Base-by-base conservation (phyloP, 805 yeast genomes). In the Metschnikowia aberdeeniae region DNA sequence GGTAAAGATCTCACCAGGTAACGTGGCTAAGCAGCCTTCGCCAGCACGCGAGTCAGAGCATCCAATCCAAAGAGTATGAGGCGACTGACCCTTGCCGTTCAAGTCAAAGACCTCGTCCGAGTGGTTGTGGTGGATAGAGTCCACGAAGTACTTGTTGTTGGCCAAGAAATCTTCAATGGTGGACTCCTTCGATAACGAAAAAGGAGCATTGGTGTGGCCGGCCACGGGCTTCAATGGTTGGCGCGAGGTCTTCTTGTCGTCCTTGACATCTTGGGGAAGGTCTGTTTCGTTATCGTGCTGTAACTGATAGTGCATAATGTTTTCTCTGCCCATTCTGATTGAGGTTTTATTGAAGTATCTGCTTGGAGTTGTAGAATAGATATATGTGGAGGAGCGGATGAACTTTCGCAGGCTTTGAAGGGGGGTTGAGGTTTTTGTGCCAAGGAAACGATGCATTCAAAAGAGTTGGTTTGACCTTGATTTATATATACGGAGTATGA, bases 121-220 rank as follows among this genome's bases (percentile, higher is more conserved):
- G 49, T 54, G 56, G 45, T 54, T 54, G 51, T 52, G 58, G 36
- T 53, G 49, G 34, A 54, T 47, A 33, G 46, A 42, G 42, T 54
- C 55, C n/a, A 54, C 56, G 30, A 43, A 54, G 45, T 51, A 54
- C 34, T 34, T 37, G 49, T 54, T 54, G 52, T 54, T 54, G 40
- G 51, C 56, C 45, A 54, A 47, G 43, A 46, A 54, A 34, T 54
- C 58, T 31, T 39, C 49, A 28, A 54, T 29, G 13, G 56, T 43
- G 27, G 53, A 48, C 32, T 54, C 68, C 57, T 72, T 76, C 26
- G 67, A 65, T 39, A 81, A 65, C 1, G 72, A 66, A 59, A 78
- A 79, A 4, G 76, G 76, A 45, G 64, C 64, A 55, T 68, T 63
- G 33, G 29, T 31, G 46, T 54, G 56, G 30, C 46, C 49, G 13